Conservation (phyloP, 176 grass and related monocot species). For the Triticum turgidum region DNA sequence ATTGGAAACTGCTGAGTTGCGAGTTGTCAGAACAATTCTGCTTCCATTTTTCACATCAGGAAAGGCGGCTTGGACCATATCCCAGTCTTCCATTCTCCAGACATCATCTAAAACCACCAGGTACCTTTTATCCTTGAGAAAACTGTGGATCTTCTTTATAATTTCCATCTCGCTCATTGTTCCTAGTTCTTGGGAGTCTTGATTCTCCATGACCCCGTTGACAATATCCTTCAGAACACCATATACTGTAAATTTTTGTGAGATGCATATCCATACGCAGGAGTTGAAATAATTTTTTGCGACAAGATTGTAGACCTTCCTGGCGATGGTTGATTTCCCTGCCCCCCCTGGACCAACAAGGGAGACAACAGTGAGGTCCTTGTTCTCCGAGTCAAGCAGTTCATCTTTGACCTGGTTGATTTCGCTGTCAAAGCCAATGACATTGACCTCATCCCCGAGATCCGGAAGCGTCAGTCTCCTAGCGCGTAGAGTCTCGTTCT, state of each 20-base stretch:
- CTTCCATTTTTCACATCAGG: constrained; percentile 15
- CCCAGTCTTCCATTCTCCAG: background rate
- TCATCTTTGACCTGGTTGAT: background rate
- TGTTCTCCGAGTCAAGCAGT: constrained; percentile 2
- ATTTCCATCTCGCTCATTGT: background rate
- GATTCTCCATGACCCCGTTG: background rate
- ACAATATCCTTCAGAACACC: constrained; percentile 6
- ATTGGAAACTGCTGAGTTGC: constrained; percentile 27
- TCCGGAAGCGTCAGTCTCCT: background rate
- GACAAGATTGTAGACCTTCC: constrained; percentile 16
- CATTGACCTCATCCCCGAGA: background rate
- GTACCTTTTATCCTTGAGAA: constrained; percentile 5
- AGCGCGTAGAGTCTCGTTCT: background rate
- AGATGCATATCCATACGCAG: background rate
- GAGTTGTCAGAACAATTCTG: constrained; percentile 10
- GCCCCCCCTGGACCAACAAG: constrained; percentile 17
- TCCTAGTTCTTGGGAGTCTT: background rate
- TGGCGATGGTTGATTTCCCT: constrained; percentile 19
- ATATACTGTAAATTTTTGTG: background rate
- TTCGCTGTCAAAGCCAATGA: constrained; percentile 5
- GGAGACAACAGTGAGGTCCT: constrained; percentile 8
- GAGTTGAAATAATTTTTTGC: constrained; percentile 1
- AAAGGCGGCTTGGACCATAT: background rate
- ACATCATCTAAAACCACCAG: constrained; percentile 7
- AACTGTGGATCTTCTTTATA: background rate